A percentile compares a stretch with the other conserved stretches of the same genome.
Conservation (phyloP, 2,329 filamentous ascomycete species). For the Colletotrichum sp. region DNA sequence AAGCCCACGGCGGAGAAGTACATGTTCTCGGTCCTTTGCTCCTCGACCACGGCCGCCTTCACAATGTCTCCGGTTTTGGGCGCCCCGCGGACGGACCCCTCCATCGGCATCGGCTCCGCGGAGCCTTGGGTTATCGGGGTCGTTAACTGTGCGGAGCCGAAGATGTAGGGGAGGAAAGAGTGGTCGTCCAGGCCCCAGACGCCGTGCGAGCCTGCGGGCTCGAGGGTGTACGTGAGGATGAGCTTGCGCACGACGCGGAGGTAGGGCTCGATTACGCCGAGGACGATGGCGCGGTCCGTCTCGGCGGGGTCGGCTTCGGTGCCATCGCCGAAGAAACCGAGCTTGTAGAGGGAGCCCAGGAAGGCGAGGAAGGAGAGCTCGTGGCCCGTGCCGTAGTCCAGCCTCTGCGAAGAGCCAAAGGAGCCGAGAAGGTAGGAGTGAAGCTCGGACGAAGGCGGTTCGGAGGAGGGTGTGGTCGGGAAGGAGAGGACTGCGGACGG, state of each 20-base stretch:
- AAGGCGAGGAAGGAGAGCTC: constrained; percentile 96
- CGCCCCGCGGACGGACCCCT: constrained; percentile 76
- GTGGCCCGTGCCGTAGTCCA: constrained; percentile 97
- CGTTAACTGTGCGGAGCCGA: constrained; percentile 89
- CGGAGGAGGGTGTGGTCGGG: constrained; percentile 19
- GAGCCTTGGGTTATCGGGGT: constrained; percentile 70
- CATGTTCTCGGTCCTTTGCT: constrained; percentile 73
- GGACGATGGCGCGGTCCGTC: constrained; percentile 78
- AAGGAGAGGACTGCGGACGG: constrained; percentile 22
- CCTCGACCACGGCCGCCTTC: constrained; percentile 66
- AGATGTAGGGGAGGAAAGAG: constrained; percentile 91
- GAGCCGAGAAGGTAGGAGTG: constrained; percentile 75
- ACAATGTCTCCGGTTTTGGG: constrained; percentile 75
- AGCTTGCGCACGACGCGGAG: constrained; percentile 79
- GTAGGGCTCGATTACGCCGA: constrained; percentile 86
- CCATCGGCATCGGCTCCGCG: constrained; percentile 68
- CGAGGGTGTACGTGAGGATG: constrained; percentile 89
- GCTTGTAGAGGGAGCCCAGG: constrained; percentile 86
- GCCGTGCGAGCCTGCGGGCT: constrained; percentile 94
- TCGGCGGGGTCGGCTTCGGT: constrained; percentile 39
- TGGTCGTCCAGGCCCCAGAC: constrained; percentile 99
- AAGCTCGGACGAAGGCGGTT: constrained; percentile 32
- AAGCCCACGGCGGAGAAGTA: constrained; percentile 97
- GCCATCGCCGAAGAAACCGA: constrained; percentile 68
- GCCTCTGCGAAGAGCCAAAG: constrained; percentile 85